Evolutionary conservation across 768 basidiomycete species (phyloP).

Genomic region (Suillus sp.): DNA sequence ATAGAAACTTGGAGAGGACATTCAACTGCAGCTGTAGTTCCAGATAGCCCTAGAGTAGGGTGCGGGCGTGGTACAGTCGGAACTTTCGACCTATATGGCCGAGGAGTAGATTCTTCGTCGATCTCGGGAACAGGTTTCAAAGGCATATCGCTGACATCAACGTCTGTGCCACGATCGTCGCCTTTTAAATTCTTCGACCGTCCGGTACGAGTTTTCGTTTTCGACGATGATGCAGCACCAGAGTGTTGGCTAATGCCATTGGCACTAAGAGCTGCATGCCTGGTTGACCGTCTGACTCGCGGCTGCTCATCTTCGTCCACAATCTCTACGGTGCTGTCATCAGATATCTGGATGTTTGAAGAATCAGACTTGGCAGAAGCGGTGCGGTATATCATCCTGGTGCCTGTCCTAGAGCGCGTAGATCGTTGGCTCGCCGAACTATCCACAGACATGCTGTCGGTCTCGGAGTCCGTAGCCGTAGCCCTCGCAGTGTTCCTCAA

Average conservation of each 20-base stretch:
- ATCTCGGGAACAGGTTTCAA: conserved; percentile 8
- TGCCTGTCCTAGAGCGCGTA: conserved; percentile 5
- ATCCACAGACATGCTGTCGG: conserved; percentile 35
- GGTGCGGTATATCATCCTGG: not conserved
- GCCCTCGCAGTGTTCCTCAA: conserved; percentile 10
- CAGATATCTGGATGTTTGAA: conserved; percentile 3
- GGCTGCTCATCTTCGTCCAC: not conserved
- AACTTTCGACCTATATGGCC: conserved; percentile 19
- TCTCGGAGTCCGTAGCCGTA: conserved; percentile 20
- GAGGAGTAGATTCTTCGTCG: conserved; percentile 28
- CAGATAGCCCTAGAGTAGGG: not conserved
- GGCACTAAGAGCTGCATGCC: not conserved
- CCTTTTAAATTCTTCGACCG: not conserved
- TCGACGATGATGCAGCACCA: not conserved
- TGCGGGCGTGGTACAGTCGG: not conserved
- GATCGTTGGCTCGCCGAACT: conserved; percentile 18
- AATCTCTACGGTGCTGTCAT: not conserved
- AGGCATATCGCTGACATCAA: not conserved
- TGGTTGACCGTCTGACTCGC: not conserved
- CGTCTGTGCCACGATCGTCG: not conserved
- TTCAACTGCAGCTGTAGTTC: not conserved
- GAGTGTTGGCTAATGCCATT: not conserved
- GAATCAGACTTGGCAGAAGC: not conserved
- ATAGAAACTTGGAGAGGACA: conserved; percentile 26
- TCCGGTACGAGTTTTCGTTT: not conserved